A percentile compares a stretch with the other conserved stretches of the same genome.
Evolutionary conservation across 2,329 filamentous ascomycete species (phyloP).

Genomic region (Sarocladium brachiariae): DNA sequence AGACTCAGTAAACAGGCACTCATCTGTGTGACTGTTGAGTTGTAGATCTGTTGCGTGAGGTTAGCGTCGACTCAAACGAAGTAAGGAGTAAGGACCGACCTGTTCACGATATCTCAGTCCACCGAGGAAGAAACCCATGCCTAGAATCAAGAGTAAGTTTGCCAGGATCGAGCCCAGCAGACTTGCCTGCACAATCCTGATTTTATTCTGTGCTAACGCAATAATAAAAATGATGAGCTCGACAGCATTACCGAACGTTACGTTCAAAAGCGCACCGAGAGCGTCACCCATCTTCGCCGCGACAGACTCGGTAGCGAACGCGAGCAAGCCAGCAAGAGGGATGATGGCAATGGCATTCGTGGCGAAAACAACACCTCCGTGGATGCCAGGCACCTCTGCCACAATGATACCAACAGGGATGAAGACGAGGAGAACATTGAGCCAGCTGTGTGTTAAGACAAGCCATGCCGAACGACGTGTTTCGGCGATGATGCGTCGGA

Average conservation of each 20-base stretch:
- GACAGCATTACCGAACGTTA: constrained; percentile 73
- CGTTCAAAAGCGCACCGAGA: constrained; percentile 65
- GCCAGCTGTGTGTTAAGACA: constrained; percentile 64
- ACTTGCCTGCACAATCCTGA: constrained; percentile 86
- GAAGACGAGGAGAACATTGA: constrained; percentile 71
- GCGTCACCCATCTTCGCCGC: constrained; percentile 67
- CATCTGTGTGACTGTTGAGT: constrained; percentile 93
- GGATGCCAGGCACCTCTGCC: constrained; percentile 44
- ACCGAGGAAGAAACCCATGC: constrained; percentile 85
- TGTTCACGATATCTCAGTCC: constrained; percentile 84
- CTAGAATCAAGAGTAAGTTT: constrained; percentile 80
- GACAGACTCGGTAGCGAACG: constrained; percentile 69
- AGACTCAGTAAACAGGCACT: constrained; percentile 86
- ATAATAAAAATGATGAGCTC: constrained; percentile 65
- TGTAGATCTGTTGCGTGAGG: constrained; percentile 60
- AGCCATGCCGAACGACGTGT: constrained; percentile 46
- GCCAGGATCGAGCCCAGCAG: constrained; percentile 83
- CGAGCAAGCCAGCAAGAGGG: constrained; percentile 64
- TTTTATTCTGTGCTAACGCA: constrained; percentile 55
- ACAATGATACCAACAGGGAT: constrained; percentile 70
- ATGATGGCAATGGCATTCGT: constrained; percentile 72
- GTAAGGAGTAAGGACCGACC: constrained; percentile 30
- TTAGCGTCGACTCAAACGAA: not conserved
- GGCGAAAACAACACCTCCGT: constrained; percentile 59
- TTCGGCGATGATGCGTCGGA: constrained; percentile 34